phyloP scores from a whole-genome alignment of 768 basidiomycete genomes.

The Hygrocybe punicea region DNA sequence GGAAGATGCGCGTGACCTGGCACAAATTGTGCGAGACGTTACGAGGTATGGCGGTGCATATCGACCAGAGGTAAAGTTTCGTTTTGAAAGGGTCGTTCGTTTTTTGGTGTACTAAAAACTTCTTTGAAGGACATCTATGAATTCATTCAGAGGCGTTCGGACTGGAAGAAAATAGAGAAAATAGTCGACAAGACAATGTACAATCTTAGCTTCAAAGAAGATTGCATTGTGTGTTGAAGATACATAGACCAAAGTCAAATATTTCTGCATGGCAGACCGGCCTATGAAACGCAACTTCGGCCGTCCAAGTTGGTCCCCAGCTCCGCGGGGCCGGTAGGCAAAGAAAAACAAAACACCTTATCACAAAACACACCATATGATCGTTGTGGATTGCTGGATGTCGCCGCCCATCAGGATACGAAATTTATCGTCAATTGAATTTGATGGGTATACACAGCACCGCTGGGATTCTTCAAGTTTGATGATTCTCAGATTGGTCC shows the following conservation, averaged over 20 bases:
- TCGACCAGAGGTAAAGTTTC: slow-evolving; percentile 71
- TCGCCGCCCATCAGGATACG: no score
- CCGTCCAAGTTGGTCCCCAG: no score
- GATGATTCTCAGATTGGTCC: no score
- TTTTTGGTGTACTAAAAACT: not conserved
- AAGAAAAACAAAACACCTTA: no score
- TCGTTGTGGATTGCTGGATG: no score
- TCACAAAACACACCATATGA: no score
- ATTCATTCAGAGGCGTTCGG: slow-evolving; percentile 88
- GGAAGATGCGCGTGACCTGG: slow-evolving; percentile 92
- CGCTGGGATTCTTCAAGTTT: no score
- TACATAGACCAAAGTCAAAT: not conserved
- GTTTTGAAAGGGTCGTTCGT: not conserved
- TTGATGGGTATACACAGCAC: no score
- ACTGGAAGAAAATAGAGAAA: slow-evolving; percentile 99
- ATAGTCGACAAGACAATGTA: slow-evolving; percentile 95
- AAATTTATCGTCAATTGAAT: no score
- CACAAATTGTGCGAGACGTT: slow-evolving; percentile 93
- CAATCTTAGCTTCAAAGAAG: slow-evolving; percentile 88
- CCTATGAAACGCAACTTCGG: no score
- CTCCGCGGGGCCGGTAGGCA: no score
- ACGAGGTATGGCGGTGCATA: slow-evolving; percentile 94
- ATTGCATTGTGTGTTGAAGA: slow-evolving; percentile 64
- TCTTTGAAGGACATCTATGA: slow-evolving; percentile 81
- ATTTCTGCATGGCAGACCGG: no score